phyloP scores from a whole-genome alignment of 306 rosid genomes.

The Corylus heterophylla region DNA sequence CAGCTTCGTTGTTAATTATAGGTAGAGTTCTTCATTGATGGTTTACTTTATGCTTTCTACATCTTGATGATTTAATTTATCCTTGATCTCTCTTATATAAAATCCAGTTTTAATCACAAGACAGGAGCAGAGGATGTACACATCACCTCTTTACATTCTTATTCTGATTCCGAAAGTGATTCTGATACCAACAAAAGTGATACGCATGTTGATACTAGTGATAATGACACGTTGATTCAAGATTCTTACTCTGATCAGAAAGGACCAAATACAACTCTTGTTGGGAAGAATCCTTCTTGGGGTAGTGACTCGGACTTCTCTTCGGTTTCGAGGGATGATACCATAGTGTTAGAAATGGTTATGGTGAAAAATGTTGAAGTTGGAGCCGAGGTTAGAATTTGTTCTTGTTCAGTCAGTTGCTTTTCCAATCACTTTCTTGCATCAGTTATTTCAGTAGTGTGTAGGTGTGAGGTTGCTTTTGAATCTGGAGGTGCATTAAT shows the following conservation, averaged over 20 bases:
- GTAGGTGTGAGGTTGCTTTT: not conserved
- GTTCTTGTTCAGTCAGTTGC: not conserved
- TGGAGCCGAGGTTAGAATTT: constrained; percentile 68
- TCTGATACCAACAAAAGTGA: constrained; percentile 3
- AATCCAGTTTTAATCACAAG: constrained; percentile 82
- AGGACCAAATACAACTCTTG: constrained; percentile 20
- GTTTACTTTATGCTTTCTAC: not conserved
- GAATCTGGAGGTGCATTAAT: not conserved
- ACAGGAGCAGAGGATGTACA: constrained; percentile 91
- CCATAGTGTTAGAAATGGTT: constrained; percentile 71
- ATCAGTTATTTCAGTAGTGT: not conserved
- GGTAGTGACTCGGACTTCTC: constrained; percentile 33
- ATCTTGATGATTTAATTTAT: not conserved
- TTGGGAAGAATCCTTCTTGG: constrained; percentile 11
- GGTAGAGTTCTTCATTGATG: not conserved
- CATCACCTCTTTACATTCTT: constrained; percentile 58
- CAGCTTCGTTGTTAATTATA: not conserved
- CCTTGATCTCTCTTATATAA: constrained; percentile 26
- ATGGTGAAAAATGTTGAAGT: constrained; percentile 72
- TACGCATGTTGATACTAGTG: constrained; percentile 14
- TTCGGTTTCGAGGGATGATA: constrained; percentile 36
- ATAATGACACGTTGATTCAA: constrained; percentile 29
- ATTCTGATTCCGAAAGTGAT: constrained; percentile 42
- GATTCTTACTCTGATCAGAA: constrained; percentile 30
- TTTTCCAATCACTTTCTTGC: not conserved